Percentiles rank a stretch among this genome's conserved stretches.
Conservation (phyloP, 2,329 filamentous ascomycete genomes). For the Amesomyces nigricolor region DNA sequence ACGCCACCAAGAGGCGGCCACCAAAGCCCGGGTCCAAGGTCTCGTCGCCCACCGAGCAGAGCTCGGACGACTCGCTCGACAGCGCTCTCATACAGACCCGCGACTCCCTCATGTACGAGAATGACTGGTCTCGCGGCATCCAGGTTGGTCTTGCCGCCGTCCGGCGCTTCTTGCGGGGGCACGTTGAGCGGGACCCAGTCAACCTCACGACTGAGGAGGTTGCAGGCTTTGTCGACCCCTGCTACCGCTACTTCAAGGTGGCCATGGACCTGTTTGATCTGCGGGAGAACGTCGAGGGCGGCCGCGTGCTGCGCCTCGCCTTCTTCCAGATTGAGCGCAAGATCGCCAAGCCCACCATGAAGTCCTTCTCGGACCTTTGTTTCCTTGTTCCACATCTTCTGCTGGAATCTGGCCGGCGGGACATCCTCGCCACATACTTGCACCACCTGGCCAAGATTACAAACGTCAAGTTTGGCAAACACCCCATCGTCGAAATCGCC, state of each 20-base stretch:
- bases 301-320: constrained; percentile 24
- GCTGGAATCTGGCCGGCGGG: constrained; percentile 20
- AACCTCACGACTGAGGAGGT: constrained; percentile 21
- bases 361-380: constrained; percentile 26
- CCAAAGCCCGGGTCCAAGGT: constrained; percentile 2
- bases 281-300: constrained; percentile 21
- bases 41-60: constrained; percentile 4
- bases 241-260: constrained; percentile 25
- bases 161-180: constrained; percentile 22
- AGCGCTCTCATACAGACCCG: neutral
- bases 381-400: constrained; percentile 25
- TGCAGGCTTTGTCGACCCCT: constrained; percentile 22
- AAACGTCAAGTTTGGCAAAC: constrained; percentile 23
- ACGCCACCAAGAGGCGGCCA: constrained; percentile 23
- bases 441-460: constrained; percentile 19
- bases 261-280: constrained; percentile 26
- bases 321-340: constrained; percentile 25
- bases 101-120: constrained; percentile 15
- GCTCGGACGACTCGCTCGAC: constrained; percentile 13
- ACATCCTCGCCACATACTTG: constrained; percentile 24
- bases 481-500: constrained; percentile 23
- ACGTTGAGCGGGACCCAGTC: constrained; percentile 19
- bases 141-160: constrained; percentile 23
- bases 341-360: constrained; percentile 21
- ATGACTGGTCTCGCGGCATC: constrained; percentile 16